A percentile compares a stretch with the other conserved stretches of the same genome.
phyloP scores from a whole-genome alignment of 257 asterid genomes.

The Hygrophila difformis region DNA sequence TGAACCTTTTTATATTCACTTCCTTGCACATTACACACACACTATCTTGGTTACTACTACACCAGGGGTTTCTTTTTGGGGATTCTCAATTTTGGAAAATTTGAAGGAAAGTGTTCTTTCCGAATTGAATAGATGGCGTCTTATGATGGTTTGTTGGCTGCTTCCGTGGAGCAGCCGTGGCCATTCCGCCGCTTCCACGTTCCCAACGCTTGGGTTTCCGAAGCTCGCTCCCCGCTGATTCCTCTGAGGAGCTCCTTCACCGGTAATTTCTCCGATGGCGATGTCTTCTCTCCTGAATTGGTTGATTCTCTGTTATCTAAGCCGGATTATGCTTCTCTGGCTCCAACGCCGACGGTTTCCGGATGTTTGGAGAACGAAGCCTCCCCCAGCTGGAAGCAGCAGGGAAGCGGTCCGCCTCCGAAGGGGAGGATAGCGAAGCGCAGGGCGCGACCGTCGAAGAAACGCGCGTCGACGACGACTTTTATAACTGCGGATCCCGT shows the following conservation, averaged over 20 bases:
- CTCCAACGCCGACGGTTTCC: conserved; percentile 21
- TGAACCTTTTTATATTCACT: no score
- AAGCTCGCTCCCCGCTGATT: neutral
- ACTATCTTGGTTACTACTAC: no score
- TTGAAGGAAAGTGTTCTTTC: no score
- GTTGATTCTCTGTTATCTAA: neutral
- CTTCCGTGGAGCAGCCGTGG: neutral
- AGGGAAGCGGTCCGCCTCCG: conserved; percentile 13
- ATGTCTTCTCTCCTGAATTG: neutral
- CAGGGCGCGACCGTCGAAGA: conserved; percentile 44
- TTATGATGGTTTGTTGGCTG: neutral
- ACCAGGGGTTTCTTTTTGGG: no score
- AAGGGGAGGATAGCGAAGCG: conserved; percentile 33
- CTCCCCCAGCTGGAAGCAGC: conserved; percentile 6
- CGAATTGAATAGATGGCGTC: neutral
- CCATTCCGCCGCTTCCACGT: neutral
- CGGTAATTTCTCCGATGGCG: neutral
- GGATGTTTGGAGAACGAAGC: conserved; percentile 39
- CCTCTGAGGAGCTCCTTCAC: neutral
- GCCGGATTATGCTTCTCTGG: neutral
- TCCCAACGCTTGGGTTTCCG: neutral
- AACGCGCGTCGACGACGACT: conserved; percentile 18
- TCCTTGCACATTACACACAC: no score
- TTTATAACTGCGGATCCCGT: conserved; percentile 18
- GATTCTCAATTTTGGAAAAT: no score